Base-by-base conservation (phyloP, 2,329 filamentous ascomycete species). In the Parastagonospora avenae region DNA sequence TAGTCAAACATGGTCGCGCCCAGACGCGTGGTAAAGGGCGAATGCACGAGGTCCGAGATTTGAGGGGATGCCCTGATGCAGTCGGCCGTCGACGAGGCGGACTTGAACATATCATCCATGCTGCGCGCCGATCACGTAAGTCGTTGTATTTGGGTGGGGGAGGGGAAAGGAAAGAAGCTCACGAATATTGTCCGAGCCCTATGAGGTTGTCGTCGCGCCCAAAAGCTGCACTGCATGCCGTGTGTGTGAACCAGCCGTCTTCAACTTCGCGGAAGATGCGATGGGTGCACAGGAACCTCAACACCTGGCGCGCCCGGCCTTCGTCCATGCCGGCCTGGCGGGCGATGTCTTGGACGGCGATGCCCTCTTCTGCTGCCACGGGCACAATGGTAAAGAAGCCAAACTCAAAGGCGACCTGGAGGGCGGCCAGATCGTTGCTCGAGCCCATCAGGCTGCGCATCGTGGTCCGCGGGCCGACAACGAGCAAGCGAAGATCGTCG, bases 101-200 rank as follows among this genome's bases (percentile, higher is more conserved):
- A 67, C 39, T 56, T 56, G 48, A 70, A 60, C 50, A 67, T 64
- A 30, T 71, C 67, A 42, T 71, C 68, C 30, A 69, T 16, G 36
- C 56, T 59, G 14, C 11, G 14, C 15, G n/a, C n/a, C 6, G 3
- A 30, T 30, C 1, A n/a, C 11, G 15, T 41, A 29, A 9, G 12
- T 28, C n/a, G n/a, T n/a, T n/a, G n/a, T n/a, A n/a, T n/a, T n/a
- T n/a, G n/a, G n/a, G n/a, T n/a, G n/a, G n/a, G n/a, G n/a, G n/a
- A n/a, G n/a, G n/a, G n/a, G n/a, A n/a, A n/a, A n/a, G n/a, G n/a
- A n/a, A n/a, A n/a, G 27, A 29, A 14, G 15, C 55, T 8, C 38
- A 59, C 57, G 65, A 54, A 16, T 56, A 59, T 19, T 59, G 52
- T 43, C 53, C 51, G 4, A 52, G 52, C 41, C 52, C 55, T 30